A percentile compares a stretch with the other conserved stretches of the same genome.
phyloP scores from a whole-genome alignment of 164 flowering plant species.

The Sextonia rubra region DNA sequence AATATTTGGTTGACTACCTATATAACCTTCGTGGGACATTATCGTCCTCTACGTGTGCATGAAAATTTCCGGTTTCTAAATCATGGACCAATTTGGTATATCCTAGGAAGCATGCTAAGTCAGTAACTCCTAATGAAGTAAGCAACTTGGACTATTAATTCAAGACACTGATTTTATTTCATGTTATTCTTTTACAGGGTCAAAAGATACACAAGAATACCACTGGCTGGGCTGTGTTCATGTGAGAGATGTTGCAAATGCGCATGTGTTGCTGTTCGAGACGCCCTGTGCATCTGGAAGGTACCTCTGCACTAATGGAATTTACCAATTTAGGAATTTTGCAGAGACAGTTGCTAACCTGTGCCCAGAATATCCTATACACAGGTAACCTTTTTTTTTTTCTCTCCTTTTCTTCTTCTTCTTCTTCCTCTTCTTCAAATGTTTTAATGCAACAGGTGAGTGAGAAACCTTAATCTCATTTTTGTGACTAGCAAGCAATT shows the following conservation, averaged over 20 bases:
- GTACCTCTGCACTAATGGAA: conserved; percentile 84
- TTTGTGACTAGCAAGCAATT: no score
- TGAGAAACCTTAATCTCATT: background rate
- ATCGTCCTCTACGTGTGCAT: background rate
- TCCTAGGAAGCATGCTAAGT: background rate
- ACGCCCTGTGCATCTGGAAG: conserved; percentile 68
- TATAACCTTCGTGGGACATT: no score
- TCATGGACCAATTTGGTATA: background rate
- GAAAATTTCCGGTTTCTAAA: background rate
- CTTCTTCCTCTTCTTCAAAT: background rate
- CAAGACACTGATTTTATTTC: background rate
- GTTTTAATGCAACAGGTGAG: background rate
- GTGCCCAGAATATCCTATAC: conserved; percentile 68
- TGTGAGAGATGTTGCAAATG: conserved; percentile 73
- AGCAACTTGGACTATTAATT: background rate
- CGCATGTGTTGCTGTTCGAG: conserved; percentile 57
- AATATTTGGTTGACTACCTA: no score
- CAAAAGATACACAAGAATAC: conserved; percentile 62
- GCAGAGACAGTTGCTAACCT: conserved; percentile 54
- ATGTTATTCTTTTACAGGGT: conserved; percentile 20
- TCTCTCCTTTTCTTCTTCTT: background rate
- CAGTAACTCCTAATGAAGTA: background rate
- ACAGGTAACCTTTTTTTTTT: conserved; percentile 40
- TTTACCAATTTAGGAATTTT: conserved; percentile 69
- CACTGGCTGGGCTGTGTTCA: conserved; percentile 85